Evolutionary conservation across 1,284 basidiomycete genomes (phyloP), one percentile per base, ranked within the genome.

Genomic region (Kalmanozyma brasiliensis): DNA sequence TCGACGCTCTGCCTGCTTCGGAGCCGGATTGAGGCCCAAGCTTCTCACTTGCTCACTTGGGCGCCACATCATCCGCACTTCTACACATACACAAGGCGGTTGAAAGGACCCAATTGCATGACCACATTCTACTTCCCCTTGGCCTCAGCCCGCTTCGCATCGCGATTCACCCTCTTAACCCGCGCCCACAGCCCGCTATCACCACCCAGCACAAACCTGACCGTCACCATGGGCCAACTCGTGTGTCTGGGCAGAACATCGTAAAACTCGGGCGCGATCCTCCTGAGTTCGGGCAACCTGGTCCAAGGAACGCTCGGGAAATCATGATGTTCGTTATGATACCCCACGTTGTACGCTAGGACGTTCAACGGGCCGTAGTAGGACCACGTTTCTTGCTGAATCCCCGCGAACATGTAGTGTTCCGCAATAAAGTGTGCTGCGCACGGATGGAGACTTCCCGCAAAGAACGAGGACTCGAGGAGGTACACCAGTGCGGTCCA

Each of bases 321-420:
- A 84, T 98, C 95, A 84, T 98, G 95, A 83, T 98, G 95, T 82
- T 98, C 95, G 84, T 98, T 97, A 83, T 98, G 95, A 82, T 97
- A 98, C 40, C 95, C 95, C 56, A 97, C 94, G 74, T 98, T 98
- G 84, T 97, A 98, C n/a, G 92, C 91, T 14, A 98, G 84, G 6
- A 90, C 74, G 83, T 98, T 98, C 60, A 98, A 85, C 47, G 89
- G 88, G 0, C 96, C 96, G 75, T 98, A 98, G 83, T 98, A 98
- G 56, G 90, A 92, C 84, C 94, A 98, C 0, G 96, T 98, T 84
- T 98, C 96, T 82, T 98, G 94, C 35, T 79, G 83, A 58, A 70
- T 80, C 46, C 60, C 77, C 20, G 36, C 76, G 42, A 82, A 83
- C 62, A 81, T 71, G 66, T 82, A 82, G 53, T 83, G 78, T 83